phyloP scores from a whole-genome alignment of 345 rosid species.

The Lepidium didymum region DNA sequence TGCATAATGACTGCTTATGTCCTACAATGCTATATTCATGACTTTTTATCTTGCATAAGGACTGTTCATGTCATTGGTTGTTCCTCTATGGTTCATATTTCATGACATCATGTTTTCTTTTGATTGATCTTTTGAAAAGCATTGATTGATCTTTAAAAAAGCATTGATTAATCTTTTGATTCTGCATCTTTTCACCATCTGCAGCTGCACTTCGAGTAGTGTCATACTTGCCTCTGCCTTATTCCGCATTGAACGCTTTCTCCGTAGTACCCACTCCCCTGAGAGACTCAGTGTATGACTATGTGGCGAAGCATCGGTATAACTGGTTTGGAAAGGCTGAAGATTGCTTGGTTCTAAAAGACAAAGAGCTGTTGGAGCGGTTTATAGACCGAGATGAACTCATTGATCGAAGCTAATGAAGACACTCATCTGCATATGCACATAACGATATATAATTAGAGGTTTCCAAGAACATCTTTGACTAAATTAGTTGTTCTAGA shows the following conservation, averaged over 20 bases:
- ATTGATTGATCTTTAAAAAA: neutral
- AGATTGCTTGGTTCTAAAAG: constrained; percentile 63
- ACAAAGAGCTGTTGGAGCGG: constrained; percentile 61
- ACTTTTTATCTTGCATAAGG: neutral
- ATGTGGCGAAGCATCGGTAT: constrained; percentile 63
- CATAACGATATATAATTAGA: neutral
- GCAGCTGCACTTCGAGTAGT: constrained; percentile 79
- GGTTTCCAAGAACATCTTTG: neutral
- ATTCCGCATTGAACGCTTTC: constrained; percentile 56
- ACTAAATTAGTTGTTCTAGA: too few relatives aligned
- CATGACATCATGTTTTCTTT: neutral
- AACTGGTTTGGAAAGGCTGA: constrained; percentile 73
- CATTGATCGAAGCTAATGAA: constrained; percentile 24
- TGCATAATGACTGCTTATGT: neutral
- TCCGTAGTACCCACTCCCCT: constrained; percentile 56
- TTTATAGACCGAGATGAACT: constrained; percentile 79
- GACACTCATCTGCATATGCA: neutral
- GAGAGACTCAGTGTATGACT: constrained; percentile 71
- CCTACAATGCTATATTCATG: neutral
- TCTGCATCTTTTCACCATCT: constrained; percentile 1
- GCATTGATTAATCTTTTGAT: neutral
- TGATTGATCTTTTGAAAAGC: too few relatives aligned
- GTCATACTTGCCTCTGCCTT: constrained; percentile 73
- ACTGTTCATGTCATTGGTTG: neutral
- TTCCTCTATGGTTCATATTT: neutral